phyloP scores from a whole-genome alignment of 2,329 filamentous ascomycete genomes.

The Xylariaceae sp. region DNA sequence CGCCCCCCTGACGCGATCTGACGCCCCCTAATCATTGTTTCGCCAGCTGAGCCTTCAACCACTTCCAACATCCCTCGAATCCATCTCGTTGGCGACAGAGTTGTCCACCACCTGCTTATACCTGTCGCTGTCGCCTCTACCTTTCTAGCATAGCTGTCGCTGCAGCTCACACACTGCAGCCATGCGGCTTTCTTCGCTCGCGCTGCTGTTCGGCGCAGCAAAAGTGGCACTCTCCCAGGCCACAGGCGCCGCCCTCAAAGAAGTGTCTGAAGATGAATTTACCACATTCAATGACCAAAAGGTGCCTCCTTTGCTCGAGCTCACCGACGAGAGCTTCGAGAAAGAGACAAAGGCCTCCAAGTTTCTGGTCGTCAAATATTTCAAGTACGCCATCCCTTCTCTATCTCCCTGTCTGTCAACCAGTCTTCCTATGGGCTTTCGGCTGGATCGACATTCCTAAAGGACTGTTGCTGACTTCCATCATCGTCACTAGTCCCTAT shows the following conservation, averaged over 20 bases:
- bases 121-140: conserved; percentile 2
- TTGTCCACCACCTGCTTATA: too few species aligned
- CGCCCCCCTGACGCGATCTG: too few species aligned
- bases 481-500: conserved; percentile 46
- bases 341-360: conserved; percentile 53
- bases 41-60: too few species aligned
- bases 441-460: neutral
- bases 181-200: conserved; percentile 46
- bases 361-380: conserved; percentile 61
- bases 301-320: conserved; percentile 63
- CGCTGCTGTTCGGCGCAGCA: conserved; percentile 47
- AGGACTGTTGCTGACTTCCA: conserved; percentile 6
- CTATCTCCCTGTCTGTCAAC: neutral
- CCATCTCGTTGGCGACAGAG: too few species aligned
- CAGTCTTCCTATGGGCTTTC: neutral
- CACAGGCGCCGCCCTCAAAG: conserved; percentile 37
- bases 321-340: conserved; percentile 58
- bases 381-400: conserved; percentile 50
- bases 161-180: conserved; percentile 17
- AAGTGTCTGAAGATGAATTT: conserved; percentile 37
- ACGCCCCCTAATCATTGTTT: too few species aligned
- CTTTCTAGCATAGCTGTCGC: neutral
- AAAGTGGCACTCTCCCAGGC: conserved; percentile 39
- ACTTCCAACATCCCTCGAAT: too few species aligned
- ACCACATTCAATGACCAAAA: conserved; percentile 65